A percentile compares a stretch with the other conserved stretches of the same genome.
Evolutionary conservation across 306 rosid species (phyloP).

Genomic region (Quercus parvula): DNA sequence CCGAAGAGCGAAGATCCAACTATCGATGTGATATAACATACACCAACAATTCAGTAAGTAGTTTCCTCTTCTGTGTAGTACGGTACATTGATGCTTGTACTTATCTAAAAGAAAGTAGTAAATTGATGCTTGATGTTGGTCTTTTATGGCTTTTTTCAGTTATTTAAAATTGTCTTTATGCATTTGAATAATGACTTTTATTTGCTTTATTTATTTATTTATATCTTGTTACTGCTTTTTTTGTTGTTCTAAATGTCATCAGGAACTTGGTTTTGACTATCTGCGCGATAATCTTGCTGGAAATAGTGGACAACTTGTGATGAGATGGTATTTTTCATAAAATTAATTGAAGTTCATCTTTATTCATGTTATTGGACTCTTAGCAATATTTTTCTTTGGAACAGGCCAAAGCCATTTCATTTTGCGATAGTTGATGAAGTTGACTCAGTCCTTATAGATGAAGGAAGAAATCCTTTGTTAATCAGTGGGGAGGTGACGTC

Average conservation of each 20-base stretch:
- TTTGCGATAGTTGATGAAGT: conserved; percentile 98
- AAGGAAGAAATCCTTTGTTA: conserved; percentile 96
- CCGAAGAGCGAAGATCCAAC: conserved; percentile 68
- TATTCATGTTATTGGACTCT: conserved; percentile 3
- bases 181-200: conserved; percentile 1
- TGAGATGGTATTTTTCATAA: conserved; percentile 76
- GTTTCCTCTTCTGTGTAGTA: conserved; percentile 3
- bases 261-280: conserved; percentile 99
- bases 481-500: conserved; percentile 87
- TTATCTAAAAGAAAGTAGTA: too few species aligned
- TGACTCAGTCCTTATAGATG: conserved; percentile 93
- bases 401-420: conserved; percentile 96
- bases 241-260: conserved; percentile 18
- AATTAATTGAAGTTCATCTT: conserved; percentile 10
- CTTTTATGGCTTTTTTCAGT: background rate
- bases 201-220: conserved; percentile 12
- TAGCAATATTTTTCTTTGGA: conserved; percentile 22
- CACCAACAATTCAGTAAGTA: conserved; percentile 88
- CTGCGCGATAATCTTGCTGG: conserved; percentile 96
- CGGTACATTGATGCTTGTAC: background rate
- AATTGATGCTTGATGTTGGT: conserved; percentile 4
- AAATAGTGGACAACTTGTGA: conserved; percentile 76
- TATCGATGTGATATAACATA: conserved; percentile 87
- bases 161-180: background rate
- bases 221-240: conserved; percentile 6